Conservation (phyloP, 768 basidiomycete genomes). For the Trametes villosa region DNA sequence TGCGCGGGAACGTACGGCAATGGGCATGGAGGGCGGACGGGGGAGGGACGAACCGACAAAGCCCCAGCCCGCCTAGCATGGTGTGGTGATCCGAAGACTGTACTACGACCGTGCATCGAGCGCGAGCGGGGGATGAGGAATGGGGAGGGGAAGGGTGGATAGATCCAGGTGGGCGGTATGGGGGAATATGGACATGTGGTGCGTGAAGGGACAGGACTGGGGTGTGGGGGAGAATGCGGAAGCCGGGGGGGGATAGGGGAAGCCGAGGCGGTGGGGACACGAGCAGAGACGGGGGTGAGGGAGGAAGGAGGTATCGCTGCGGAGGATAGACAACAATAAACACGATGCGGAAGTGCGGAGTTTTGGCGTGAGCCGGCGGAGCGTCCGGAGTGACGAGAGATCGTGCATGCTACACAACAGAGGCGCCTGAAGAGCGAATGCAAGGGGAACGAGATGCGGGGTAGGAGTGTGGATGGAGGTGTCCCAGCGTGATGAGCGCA, state of each 20-base stretch:
- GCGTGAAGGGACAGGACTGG: background rate
- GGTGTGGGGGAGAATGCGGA: constrained; percentile 1
- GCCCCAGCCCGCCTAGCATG: constrained; percentile 5
- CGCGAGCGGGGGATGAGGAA: background rate
- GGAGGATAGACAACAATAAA: constrained; percentile 29
- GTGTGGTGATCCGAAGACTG: background rate
- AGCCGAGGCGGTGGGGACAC: background rate
- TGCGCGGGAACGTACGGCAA: constrained; percentile 2
- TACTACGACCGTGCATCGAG: constrained; percentile 20
- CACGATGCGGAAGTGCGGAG: constrained; percentile 27
- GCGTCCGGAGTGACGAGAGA: constrained; percentile 18
- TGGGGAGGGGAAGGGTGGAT: constrained; percentile 5
- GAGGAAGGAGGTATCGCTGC: constrained; percentile 6
- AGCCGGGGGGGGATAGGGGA: background rate
- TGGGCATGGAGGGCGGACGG: constrained; percentile 4
- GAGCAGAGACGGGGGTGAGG: background rate
- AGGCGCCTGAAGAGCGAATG: constrained; percentile 8
- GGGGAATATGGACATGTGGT: constrained; percentile 8
- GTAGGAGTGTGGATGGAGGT: constrained; percentile 10
- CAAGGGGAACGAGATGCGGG: constrained; percentile 8
- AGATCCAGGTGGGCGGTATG: constrained; percentile 18
- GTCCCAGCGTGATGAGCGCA: background rate
- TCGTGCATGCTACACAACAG: constrained; percentile 18
- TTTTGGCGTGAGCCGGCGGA: constrained; percentile 17
- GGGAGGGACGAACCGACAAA: constrained; percentile 1